These are phyloP conservation scores for Taiozyma sp. DNA, from an alignment of 1,139 yeast species.

Conservation along the genomic window DNA sequence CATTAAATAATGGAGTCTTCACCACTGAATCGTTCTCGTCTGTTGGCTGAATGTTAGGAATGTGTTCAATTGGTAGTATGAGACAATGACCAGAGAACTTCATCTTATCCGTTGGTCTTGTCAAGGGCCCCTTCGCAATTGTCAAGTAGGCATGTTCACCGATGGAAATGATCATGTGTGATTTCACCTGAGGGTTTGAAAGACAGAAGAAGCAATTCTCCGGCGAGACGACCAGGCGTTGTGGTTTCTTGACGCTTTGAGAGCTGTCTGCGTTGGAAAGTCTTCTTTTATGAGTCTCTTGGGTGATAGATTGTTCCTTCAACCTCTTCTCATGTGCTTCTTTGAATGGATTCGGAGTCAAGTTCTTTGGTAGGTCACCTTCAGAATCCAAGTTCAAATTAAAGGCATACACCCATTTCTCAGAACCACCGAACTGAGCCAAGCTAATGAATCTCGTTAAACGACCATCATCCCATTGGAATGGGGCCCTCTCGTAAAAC, in stretches of 20 bases:
- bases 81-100: constrained; percentile 79
- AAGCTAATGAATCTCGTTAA: constrained; percentile 63
- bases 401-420: constrained; percentile 77
- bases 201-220: constrained; percentile 77
- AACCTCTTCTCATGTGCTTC: constrained; percentile 5
- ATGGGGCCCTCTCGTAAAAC: constrained; percentile 55
- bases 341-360: constrained; percentile 37
- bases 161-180: constrained; percentile 78
- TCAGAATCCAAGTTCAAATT: constrained; percentile 29
- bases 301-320: constrained; percentile 7
- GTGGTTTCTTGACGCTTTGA: constrained; percentile 8
- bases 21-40: constrained; percentile 14
- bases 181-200: constrained; percentile 72
- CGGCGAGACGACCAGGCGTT: constrained; percentile 38
- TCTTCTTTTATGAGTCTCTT: constrained; percentile 9
- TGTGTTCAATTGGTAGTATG: constrained; percentile 78
- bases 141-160: constrained; percentile 67
- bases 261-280: constrained; percentile 4
- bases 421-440: constrained; percentile 48
- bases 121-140: constrained; percentile 83
- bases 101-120: constrained; percentile 39
- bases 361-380: constrained; percentile 16
- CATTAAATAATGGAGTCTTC: constrained; percentile 34
- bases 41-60: constrained; percentile 35
- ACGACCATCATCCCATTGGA: constrained; percentile 40